Evolutionary conservation across 345 rosid species (phyloP), one percentile per base, ranked within the genome.

Genomic region (Stellera chamaejasme): DNA sequence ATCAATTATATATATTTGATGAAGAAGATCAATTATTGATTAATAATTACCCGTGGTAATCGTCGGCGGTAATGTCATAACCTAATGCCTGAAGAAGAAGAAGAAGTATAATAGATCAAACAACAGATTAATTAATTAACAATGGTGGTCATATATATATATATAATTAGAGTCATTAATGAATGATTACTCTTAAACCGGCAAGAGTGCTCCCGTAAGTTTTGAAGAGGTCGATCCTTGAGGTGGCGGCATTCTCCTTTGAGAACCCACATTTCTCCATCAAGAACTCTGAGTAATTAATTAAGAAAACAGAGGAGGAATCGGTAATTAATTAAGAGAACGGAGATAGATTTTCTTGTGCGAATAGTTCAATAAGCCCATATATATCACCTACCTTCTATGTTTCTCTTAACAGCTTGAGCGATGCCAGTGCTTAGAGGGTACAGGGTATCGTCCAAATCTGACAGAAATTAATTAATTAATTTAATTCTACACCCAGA

Each of bases 391-490:
- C n/a, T n/a, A n/a, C n/a, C 97, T 7, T 92, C 94, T 36, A 93
- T 93, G 69, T 92, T 93, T 63, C 57, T 81, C 74, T 80, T 81
- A 45, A 93, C 78, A 61, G 74, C 79, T 60, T 77, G 83, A 2
- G 83, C 87, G 62, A 88, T 65, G 56, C 99, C 97, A 11, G 77
- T 63, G 47, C 67, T 76, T 0, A 84, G 72, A 66, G 91, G 82
- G 75, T 93, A 93, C 66, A 93, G 66, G 41, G 99, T 93, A 66
- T 93, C 99, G 48, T 93, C 99, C 82, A 93, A 86, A 75, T 93
- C 96, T 93, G 78, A 56, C 32, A 57, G 13, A 48, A 14, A 57
- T 0, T 19, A 19, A 19, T 19, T 19, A 19, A 19, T 19, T 0
- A 19, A n/a, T n/a, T n/a, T n/a, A 19, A 19, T 19, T 19, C 23